Conservation (phyloP, 257 asterid species). For the Verbascum thapsus region DNA sequence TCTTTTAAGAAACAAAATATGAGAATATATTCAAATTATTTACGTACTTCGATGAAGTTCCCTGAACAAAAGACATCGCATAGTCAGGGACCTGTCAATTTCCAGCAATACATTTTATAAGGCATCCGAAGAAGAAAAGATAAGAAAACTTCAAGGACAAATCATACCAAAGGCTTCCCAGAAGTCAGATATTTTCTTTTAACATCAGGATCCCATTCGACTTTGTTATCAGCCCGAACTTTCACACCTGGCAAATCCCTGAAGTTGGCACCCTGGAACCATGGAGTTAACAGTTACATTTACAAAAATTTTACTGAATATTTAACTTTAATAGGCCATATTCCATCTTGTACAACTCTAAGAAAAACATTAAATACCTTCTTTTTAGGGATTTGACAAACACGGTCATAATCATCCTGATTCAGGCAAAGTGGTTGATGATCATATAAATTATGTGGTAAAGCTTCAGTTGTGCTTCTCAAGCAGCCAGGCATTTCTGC, state of each 20-base stretch:
- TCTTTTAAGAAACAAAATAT: background rate
- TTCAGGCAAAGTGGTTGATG: slow-evolving; percentile 68
- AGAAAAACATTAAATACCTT: slow-evolving; percentile 52
- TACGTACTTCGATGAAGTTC: slow-evolving; percentile 67
- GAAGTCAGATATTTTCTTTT: slow-evolving; percentile 53
- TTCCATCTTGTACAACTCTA: background rate
- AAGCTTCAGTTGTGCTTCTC: slow-evolving; percentile 1
- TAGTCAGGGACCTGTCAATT: slow-evolving; percentile 77
- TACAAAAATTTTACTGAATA: background rate
- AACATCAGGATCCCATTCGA: slow-evolving; percentile 61
- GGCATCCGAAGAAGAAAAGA: background rate
- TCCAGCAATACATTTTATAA: background rate
- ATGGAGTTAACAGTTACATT: background rate
- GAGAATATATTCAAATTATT: background rate
- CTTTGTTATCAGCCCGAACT: slow-evolving; percentile 62
- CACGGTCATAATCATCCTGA: slow-evolving; percentile 70
- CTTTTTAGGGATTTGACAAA: slow-evolving; percentile 56
- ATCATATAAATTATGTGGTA: slow-evolving; percentile 49
- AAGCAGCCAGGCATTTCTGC: slow-evolving; percentile 69
- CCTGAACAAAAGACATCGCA: slow-evolving; percentile 62
- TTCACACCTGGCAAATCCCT: slow-evolving; percentile 66
- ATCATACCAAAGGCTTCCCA: slow-evolving; percentile 83
- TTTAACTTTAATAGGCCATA: background rate
- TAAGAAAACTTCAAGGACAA: background rate
- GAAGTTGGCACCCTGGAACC: slow-evolving; percentile 80